Evolutionary conservation across 345 rosid species (phyloP).

Genomic region (Abelmoschus esculentus): DNA sequence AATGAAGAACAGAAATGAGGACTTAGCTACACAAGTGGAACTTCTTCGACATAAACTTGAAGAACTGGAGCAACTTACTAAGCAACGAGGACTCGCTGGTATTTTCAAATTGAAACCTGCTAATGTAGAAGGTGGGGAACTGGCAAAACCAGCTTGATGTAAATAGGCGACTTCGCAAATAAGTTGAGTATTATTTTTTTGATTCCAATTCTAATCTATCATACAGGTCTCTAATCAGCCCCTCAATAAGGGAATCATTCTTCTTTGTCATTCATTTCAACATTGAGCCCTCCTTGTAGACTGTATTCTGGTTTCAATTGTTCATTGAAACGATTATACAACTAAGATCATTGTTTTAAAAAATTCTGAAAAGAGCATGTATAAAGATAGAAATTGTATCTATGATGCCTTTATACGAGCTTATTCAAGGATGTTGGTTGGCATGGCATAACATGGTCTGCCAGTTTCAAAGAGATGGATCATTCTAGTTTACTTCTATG

Average conservation of each 20-base stretch:
- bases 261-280: conserved; percentile 18
- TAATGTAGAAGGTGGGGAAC: conserved; percentile 17
- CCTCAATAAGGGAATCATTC: conserved; percentile 14
- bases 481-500: neutral
- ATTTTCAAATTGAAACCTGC: conserved; percentile 42
- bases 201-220: conserved; percentile 11
- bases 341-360: neutral
- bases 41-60: conserved; percentile 46
- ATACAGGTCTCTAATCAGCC: conserved; percentile 5
- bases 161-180: neutral
- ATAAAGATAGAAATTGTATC: neutral
- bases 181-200: conserved; percentile 13
- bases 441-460: neutral
- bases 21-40: conserved; percentile 45
- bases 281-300: neutral
- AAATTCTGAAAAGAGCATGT: conserved; percentile 9
- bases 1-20: conserved; percentile 57
- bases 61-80: conserved; percentile 76
- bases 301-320: conserved; percentile 9
- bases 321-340: conserved; percentile 2
- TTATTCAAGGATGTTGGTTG: neutral
- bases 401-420: neutral
- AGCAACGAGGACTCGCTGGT: conserved; percentile 54
- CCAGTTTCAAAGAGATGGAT: neutral
- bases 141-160: conserved; percentile 33